Percentiles rank a stretch among this genome's conserved stretches.
Conservation (phyloP, 495 filamentous ascomycete genomes). For the Letharia columbiana region DNA sequence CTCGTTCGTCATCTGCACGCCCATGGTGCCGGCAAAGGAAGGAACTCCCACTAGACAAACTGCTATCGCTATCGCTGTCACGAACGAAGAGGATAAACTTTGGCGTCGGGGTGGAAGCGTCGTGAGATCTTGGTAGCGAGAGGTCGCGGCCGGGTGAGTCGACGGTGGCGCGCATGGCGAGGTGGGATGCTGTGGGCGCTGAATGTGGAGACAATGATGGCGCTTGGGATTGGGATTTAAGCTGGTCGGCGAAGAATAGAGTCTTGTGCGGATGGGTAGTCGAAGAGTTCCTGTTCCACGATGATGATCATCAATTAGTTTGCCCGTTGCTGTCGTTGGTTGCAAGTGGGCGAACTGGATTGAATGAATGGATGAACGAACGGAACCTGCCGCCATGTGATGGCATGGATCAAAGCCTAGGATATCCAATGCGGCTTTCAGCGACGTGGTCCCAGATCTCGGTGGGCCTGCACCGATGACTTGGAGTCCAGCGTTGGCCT, state of each 20-base stretch:
- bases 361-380: too few species aligned
- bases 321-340: too few species aligned
- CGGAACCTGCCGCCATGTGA: constrained; percentile 1
- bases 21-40: neutral
- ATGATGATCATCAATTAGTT: too few species aligned
- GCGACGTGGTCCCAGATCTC: constrained; percentile 42
- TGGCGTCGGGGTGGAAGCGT: constrained; percentile 49
- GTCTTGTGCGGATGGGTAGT: neutral
- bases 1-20: neutral
- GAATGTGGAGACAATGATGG: neutral
- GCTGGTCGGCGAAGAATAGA: neutral
- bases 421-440: constrained; percentile 38
- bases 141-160: constrained; percentile 2
- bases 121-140: constrained; percentile 31
- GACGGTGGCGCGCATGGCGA: neutral
- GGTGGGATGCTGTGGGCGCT: neutral
- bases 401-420: constrained; percentile 24
- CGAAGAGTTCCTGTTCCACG: neutral
- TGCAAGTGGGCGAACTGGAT: too few species aligned
- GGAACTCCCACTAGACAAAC: constrained; percentile 1
- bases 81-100: constrained; percentile 37
- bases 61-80: neutral
- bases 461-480: constrained; percentile 36
- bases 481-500: neutral
- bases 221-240: too few species aligned